A percentile compares a stretch with the other conserved stretches of the same genome.
phyloP scores from a whole-genome alignment of 2,329 filamentous ascomycete genomes.

The Macrophomina pseudophaseolina region DNA sequence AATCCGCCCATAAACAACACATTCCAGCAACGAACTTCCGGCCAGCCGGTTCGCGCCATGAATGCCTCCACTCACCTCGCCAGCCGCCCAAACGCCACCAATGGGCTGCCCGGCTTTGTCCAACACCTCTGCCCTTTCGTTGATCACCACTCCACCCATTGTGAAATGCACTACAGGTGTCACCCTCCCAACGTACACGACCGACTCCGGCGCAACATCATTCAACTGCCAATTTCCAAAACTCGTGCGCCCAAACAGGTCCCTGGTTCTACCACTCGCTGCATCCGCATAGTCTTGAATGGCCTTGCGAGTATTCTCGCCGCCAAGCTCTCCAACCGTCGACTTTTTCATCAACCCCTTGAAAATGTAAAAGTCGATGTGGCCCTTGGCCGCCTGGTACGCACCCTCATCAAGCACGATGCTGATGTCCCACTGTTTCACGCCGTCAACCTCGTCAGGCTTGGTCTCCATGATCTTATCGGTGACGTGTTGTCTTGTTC shows the following conservation, averaged over 20 bases:
- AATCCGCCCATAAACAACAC: constrained; percentile 66
- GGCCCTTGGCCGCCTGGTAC: constrained; percentile 57
- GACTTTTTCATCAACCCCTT: constrained; percentile 65
- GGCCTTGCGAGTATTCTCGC: constrained; percentile 41
- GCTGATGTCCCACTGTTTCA: constrained; percentile 63
- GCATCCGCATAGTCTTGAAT: constrained; percentile 57
- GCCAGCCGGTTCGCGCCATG: constrained; percentile 68
- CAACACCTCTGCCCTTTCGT: constrained; percentile 59
- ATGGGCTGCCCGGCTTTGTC: constrained; percentile 51
- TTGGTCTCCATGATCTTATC: constrained; percentile 53
- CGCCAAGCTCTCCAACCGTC: constrained; percentile 48
- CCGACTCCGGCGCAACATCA: constrained; percentile 55
- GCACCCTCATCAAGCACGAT: constrained; percentile 66
- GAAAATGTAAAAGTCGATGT: constrained; percentile 67
- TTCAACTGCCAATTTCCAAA: constrained; percentile 63
- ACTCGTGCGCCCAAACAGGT: constrained; percentile 54
- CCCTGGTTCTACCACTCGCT: constrained; percentile 48
- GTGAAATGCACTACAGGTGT: constrained; percentile 71
- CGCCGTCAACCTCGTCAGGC: constrained; percentile 36
- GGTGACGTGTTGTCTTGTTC: constrained; percentile 64
- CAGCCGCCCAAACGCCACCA: constrained; percentile 65
- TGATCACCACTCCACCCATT: constrained; percentile 68
- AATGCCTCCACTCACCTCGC: constrained; percentile 68
- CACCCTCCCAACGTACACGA: constrained; percentile 63
- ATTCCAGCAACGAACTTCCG: constrained; percentile 66